Conservation (phyloP, 2,329 filamentous ascomycete genomes). For the Colletotrichum echinochloae region DNA sequence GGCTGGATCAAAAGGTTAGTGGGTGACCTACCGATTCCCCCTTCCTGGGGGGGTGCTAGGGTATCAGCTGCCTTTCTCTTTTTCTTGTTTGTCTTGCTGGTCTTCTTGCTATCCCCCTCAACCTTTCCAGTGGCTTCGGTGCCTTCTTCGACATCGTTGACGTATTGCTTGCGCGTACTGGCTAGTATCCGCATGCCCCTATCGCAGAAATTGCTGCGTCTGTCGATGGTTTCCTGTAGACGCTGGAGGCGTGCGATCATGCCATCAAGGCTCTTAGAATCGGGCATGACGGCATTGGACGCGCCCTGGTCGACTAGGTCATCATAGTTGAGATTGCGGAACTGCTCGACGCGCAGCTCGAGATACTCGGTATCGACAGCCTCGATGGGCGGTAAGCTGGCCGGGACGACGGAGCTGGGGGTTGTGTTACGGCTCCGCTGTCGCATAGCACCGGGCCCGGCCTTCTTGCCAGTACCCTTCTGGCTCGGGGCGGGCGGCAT, state of each 20-base stretch:
- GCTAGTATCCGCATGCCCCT: conserved; percentile 79
- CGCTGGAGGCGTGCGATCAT: conserved; percentile 73
- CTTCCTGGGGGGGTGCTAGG: conserved; percentile 67
- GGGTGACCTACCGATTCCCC: conserved; percentile 46
- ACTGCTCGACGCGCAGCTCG: conserved; percentile 70
- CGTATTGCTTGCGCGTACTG: conserved; percentile 71
- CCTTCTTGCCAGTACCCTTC: conserved; percentile 76
- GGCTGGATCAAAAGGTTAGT: conserved; percentile 22
- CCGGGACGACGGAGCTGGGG: conserved; percentile 67
- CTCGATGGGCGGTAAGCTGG: conserved; percentile 66
- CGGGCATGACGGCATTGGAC: conserved; percentile 68
- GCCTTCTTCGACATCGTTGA: conserved; percentile 62
- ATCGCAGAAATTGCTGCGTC: conserved; percentile 76
- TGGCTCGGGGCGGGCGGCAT: conserved; percentile 72
- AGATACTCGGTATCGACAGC: conserved; percentile 74
- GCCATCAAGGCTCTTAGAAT: conserved; percentile 72
- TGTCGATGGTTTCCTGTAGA: conserved; percentile 75
- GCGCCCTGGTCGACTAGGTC: conserved; percentile 75
- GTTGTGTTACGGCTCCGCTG: conserved; percentile 84
- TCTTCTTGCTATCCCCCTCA: conserved; percentile 59
- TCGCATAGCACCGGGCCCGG: conserved; percentile 68
- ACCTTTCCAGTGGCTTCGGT: conserved; percentile 60
- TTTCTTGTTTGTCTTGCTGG: conserved; percentile 71
- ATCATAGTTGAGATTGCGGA: conserved; percentile 73
- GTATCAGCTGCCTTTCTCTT: conserved; percentile 80